Evolutionary conservation across 805 yeast genomes (phyloP).

Genomic region (Komagataella ulmi): DNA sequence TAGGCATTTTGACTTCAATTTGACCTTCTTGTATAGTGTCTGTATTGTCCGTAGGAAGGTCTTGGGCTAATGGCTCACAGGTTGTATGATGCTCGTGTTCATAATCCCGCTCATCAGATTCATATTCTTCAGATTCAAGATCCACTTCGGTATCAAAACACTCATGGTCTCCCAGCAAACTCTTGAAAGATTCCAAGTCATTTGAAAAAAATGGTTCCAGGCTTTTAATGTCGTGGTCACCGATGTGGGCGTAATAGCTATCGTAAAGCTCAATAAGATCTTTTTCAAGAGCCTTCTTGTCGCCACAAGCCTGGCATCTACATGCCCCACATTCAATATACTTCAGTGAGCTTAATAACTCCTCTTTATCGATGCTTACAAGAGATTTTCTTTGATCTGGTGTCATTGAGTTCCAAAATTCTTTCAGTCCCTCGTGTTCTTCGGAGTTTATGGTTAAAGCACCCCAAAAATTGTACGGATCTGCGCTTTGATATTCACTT

Average conservation of each 20-base stretch:
- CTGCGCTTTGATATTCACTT: slow-evolving; percentile 18
- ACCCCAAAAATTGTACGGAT: slow-evolving; percentile 2
- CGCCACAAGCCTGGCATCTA: slow-evolving; percentile 67
- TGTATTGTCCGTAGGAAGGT: neutral
- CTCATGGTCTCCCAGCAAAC: slow-evolving; percentile 23
- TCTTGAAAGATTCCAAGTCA: slow-evolving; percentile 3
- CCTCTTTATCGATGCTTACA: slow-evolving; percentile 53
- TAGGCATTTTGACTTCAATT: neutral
- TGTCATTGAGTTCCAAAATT: slow-evolving; percentile 55
- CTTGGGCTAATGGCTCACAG: neutral
- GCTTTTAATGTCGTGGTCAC: slow-evolving; percentile 10
- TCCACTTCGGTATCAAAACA: slow-evolving; percentile 11
- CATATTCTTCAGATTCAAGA: slow-evolving; percentile 2
- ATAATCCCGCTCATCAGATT: neutral
- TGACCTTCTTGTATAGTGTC: neutral
- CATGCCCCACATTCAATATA: slow-evolving; percentile 48
- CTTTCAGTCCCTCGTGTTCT: slow-evolving; percentile 35
- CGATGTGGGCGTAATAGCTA: slow-evolving; percentile 38
- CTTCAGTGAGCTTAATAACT: slow-evolving; percentile 51
- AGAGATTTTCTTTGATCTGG: slow-evolving; percentile 48
- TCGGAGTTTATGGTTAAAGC: slow-evolving; percentile 34
- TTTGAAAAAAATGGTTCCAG: neutral
- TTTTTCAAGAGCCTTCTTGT: slow-evolving; percentile 62
- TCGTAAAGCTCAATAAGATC: slow-evolving; percentile 68
- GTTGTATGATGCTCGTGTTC: neutral